Base-by-base conservation (phyloP, 176 grass and related monocot species). In the Olyra latifolia region DNA sequence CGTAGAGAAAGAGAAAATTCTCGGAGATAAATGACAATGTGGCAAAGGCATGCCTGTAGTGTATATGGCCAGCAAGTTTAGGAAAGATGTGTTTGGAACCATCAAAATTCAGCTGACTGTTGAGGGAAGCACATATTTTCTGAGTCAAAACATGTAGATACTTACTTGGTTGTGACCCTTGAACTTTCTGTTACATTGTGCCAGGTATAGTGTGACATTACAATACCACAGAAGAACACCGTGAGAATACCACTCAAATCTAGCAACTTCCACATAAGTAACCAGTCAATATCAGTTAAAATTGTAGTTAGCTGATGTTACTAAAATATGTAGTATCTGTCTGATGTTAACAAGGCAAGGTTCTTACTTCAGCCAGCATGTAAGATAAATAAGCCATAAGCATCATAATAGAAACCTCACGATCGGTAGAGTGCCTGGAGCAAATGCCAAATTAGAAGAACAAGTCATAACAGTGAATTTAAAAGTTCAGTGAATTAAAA, bases 121-220 rank as follows among this genome's bases (percentile, higher is more conserved):
- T 71, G 4, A 80, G 12, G 30, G 61, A 27, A 12, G 19, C 8
- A 63, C 30, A 83, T 66, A 22, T 43, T 41, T 40, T n/a, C 54
- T 73, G 56, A 85, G 29, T 61, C 28, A 74, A 83, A 66, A 14
- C 6, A 80, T 74, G 55, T 9, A 80, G 45, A 81, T 24, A 72
- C 79, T 80, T 94, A 94, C 94, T 94, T 97, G 62, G 94, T 97
- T 48, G 94, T 97, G 64, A 97, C 68, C 70, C 94, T 97, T 19
- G 94, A 97, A 68, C 94, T 97, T 87, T 97, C 94, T 63, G 94
- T 97, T 70, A 97, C 89, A 69, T 97, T 97, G 80, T 97, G 94
- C 94, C 94, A 97, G 75, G 94, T 97, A 79, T 97, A 97, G 80
- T 97, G 94, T 8, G 91, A 94, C 94, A 97, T 97, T 62, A 94